Evolutionary conservation across 441 rosid species (phyloP).

Genomic region (Pelargonium hybrid): DNA sequence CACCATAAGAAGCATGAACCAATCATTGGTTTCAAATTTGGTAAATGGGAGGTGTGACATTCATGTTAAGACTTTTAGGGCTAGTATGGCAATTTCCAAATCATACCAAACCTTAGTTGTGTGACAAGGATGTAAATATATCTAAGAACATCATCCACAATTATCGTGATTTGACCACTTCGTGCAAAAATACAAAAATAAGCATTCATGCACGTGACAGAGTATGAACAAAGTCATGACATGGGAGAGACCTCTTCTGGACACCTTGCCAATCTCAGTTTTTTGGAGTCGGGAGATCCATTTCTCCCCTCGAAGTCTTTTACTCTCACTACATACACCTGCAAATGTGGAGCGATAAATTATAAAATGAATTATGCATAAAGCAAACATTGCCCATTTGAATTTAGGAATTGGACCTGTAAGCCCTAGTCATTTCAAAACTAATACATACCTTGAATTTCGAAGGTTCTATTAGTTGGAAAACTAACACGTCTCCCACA

Average conservation of each 20-base stretch:
- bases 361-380: neutral
- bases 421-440: neutral
- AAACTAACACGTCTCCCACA: neutral
- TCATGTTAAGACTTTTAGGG: neutral
- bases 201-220: neutral
- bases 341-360: neutral
- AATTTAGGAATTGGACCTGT: neutral
- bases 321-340: slow-evolving; percentile 1
- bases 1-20: neutral
- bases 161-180: neutral
- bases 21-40: neutral
- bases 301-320: neutral
- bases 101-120: neutral
- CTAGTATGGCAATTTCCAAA: neutral
- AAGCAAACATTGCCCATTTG: neutral
- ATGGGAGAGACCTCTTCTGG: neutral
- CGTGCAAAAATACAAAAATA: neutral
- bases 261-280: neutral
- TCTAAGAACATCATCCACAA: neutral
- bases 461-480: neutral
- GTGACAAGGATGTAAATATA: neutral
- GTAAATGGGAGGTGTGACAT: neutral
- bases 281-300: neutral
- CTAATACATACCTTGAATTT: neutral
- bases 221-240: neutral